Base-by-base conservation (phyloP, 306 rosid genomes). In the Inga oerstediana region DNA sequence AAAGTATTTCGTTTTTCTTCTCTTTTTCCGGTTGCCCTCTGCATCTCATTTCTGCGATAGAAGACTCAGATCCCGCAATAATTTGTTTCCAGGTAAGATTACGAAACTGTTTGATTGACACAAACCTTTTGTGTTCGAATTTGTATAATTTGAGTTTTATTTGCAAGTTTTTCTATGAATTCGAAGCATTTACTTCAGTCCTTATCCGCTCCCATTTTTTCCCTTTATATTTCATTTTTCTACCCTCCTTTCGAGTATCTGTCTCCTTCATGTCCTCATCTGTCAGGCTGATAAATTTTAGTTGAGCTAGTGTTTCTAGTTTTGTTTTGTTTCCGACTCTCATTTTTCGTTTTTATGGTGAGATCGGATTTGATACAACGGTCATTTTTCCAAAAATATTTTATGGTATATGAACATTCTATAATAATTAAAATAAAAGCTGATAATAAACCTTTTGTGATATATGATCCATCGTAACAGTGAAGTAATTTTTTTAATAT, bases 1-100 rank as follows among this genome's bases (percentile, higher is more conserved):
- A 72, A 5, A 4, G 27, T 32, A 24, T 16, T 52, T 35, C 11
- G 6, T 13, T 74, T 16, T 13, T 13, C 19, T 32, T 16, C 20
- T 13, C 14, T 10, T 56, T 74, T 56, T n/a, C 14, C 14, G 8
- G 19, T 27, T 62, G 14, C 39, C 19, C 13, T 58, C 79, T 44
- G 8, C 64, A 56, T 59, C 48, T 59, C 20, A 74, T 15, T 74
- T 35, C 52, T 8, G 8, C 32, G 34, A n/a, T 49, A 14, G 32
- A 62, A 8, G 48, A 76, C 69, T 81, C 66, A 27, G 46, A 58
- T 56, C 72, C 24, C 16, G 27, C 15, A 44, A 72, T 17, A 44
- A 59, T 43, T 30, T 10, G n/a, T 10, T 62, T 81, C 79, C 84
- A n/a, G 84, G 84, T 81, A 46, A 64, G 7, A 49, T 48, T 17